Base-by-base conservation (phyloP, 2,329 filamentous ascomycete genomes). In the Fusarium penzigii region DNA sequence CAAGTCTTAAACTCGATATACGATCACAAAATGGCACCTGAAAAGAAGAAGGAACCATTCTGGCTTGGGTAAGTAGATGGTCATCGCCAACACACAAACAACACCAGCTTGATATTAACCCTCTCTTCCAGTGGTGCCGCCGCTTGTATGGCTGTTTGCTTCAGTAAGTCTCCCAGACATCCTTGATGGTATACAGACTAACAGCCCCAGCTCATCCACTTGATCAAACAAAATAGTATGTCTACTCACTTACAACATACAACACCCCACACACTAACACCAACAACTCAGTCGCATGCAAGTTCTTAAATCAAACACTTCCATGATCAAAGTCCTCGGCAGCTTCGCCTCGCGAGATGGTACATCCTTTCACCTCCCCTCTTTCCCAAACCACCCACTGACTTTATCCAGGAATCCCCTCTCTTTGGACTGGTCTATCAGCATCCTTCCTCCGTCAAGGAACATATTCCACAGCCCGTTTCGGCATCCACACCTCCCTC, bases 181-280 rank as follows among this genome's bases (percentile, higher is more conserved):
- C 25, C 4, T 2, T 0, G 11, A 2, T 4, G 16, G 6, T 12
- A 39, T 20, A 13, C 6, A 6, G n/a, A 42, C 41, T 56, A 42
- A 57, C 32, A 13, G n/a, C 32, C 1, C 1, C 32, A 3, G 73
- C 74, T n/a, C 74, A 76, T 52, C 75, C 74, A 12, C 54, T 76
- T 2, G 74, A 77, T 43, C 73, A 76, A 49, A 75, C 74, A 0
- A 77, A 77, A 68, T 76, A 77, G 73, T 74, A 44, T 57, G 69
- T 52, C 3, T 11, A 2, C 34, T 36, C 20, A 13, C 2, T 3
- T 8, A 14, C 2, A 5, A 8, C 20, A 5, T 25, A 4, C 7
- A 1, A 9, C 2, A 9, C 39, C 20, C 13, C 39, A 17, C 17
- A 14, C 6, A 16, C 14, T 10, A 10, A 3, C 2, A 20, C 44